Percentiles rank a stretch among this genome's conserved stretches.
Conservation (phyloP, 2,329 filamentous ascomycete genomes). For the Aspergillus eucalypticola region DNA sequence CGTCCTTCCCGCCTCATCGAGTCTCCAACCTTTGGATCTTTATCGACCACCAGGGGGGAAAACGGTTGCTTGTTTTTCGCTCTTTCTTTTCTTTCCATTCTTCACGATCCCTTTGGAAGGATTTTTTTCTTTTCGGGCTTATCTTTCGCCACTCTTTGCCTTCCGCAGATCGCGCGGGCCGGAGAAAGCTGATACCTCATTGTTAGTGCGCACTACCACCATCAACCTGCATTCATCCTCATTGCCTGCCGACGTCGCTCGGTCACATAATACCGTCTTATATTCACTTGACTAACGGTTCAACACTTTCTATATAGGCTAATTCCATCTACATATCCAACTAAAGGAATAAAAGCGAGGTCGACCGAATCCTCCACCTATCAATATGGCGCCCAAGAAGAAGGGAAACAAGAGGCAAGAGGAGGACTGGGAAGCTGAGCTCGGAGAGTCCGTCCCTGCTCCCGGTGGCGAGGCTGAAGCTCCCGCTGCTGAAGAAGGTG, state of each 20-base stretch:
- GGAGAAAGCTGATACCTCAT: slow-evolving; percentile 14
- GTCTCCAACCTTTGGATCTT: slow-evolving; percentile 17
- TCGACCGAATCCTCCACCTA: neutral
- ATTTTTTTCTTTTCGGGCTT: neutral
- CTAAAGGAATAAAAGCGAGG: too few relatives aligned
- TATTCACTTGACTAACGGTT: neutral
- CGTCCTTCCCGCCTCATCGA: slow-evolving; percentile 12
- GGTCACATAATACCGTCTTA: neutral
- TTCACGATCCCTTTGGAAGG: slow-evolving; percentile 3
- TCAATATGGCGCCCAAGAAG: slow-evolving; percentile 86
- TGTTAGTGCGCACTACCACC: slow-evolving; percentile 19
- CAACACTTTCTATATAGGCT: too few relatives aligned
- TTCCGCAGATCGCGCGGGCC: slow-evolving; percentile 15
- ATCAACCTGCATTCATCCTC: neutral
- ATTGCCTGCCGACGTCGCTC: neutral
- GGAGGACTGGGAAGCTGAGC: slow-evolving; percentile 92
- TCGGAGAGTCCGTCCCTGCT: slow-evolving; percentile 70
- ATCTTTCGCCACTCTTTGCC: slow-evolving; percentile 14
- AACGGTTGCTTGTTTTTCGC: slow-evolving; percentile 8
- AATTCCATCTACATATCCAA: too few relatives aligned
- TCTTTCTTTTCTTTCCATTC: slow-evolving; percentile 4
- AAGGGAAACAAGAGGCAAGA: slow-evolving; percentile 83
- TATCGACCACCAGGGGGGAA: slow-evolving; percentile 19
- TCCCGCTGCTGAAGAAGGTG: slow-evolving; percentile 41
- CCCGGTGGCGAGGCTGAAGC: slow-evolving; percentile 47